Conservation (phyloP, 208 protist genomes). For the Wallacemonas sp. region DNA sequence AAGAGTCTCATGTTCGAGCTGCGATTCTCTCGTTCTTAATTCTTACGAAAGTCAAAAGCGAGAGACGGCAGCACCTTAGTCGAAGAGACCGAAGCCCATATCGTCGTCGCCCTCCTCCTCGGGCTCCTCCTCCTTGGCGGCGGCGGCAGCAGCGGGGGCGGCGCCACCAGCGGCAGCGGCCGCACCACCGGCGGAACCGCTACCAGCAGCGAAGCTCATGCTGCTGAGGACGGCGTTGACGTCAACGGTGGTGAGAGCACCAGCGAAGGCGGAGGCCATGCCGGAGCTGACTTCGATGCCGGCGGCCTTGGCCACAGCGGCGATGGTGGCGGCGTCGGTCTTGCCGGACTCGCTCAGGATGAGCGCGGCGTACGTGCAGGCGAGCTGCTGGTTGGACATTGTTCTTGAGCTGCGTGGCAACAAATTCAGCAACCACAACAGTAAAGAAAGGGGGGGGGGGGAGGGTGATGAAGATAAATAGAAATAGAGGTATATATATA, state of each 20-base stretch:
- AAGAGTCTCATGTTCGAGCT: too few species aligned
- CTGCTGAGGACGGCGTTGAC: slow-evolving; percentile 66
- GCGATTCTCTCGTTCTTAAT: too few species aligned
- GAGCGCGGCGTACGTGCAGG: slow-evolving; percentile 94
- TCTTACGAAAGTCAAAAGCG: too few species aligned
- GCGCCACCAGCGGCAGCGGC: slow-evolving; percentile 37
- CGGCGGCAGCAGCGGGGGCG: slow-evolving; percentile 35
- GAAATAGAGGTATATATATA: too few species aligned
- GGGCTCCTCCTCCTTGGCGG: slow-evolving; percentile 53
- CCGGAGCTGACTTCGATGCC: slow-evolving; percentile 72
- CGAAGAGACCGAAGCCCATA: slow-evolving; percentile 89
- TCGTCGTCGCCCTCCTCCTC: slow-evolving; percentile 87
- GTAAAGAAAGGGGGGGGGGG: neutral
- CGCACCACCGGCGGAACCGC: slow-evolving; percentile 36
- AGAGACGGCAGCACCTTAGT: too few species aligned
- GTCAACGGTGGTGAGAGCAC: slow-evolving; percentile 51
- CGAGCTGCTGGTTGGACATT: slow-evolving; percentile 70
- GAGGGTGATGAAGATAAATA: neutral
- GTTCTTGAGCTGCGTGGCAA: neutral
- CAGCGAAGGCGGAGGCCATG: slow-evolving; percentile 74
- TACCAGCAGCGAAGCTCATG: slow-evolving; percentile 66
- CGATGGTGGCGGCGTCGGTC: slow-evolving; percentile 66
- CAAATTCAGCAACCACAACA: slow-evolving; percentile 1
- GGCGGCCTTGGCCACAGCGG: slow-evolving; percentile 74
- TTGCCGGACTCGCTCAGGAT: slow-evolving; percentile 92